Conservation (phyloP, 768 basidiomycete species). For the Panus rudis region DNA sequence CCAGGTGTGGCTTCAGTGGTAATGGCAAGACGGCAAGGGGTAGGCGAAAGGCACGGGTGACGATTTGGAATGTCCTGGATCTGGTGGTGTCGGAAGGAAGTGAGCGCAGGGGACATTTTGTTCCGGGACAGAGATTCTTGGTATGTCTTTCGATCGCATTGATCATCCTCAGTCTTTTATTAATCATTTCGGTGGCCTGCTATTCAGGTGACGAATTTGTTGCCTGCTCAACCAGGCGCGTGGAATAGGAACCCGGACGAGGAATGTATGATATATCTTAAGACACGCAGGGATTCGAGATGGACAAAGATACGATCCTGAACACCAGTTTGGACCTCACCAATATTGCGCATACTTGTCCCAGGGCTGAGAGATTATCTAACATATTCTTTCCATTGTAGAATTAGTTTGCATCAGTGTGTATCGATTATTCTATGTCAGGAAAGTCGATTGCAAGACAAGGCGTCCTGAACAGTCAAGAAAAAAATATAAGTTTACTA, state of each 20-base stretch:
- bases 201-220: constrained; percentile 56
- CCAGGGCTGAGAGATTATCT: too few species aligned
- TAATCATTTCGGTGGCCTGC: not conserved
- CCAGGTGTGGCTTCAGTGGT: too few species aligned
- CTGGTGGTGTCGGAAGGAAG: constrained; percentile 45
- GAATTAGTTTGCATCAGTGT: too few species aligned
- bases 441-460: too few species aligned
- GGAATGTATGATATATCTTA: constrained; percentile 64
- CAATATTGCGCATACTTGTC: too few species aligned
- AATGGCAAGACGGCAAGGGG: too few species aligned
- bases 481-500: too few species aligned
- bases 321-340: too few species aligned
- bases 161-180: too few species aligned
- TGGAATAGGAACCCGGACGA: constrained; percentile 63
- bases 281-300: constrained; percentile 56
- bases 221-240: constrained; percentile 58
- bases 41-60: constrained; percentile 61
- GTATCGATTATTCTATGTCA: too few species aligned
- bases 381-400: too few species aligned
- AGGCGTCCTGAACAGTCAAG: too few species aligned
- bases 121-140: constrained; percentile 59
- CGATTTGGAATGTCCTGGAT: constrained; percentile 71
- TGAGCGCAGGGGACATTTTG: constrained; percentile 39
- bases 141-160: constrained; percentile 46
- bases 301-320: constrained; percentile 54